Conservation (phyloP, 2,329 filamentous ascomycete species). For the Ramularia endophylla region DNA sequence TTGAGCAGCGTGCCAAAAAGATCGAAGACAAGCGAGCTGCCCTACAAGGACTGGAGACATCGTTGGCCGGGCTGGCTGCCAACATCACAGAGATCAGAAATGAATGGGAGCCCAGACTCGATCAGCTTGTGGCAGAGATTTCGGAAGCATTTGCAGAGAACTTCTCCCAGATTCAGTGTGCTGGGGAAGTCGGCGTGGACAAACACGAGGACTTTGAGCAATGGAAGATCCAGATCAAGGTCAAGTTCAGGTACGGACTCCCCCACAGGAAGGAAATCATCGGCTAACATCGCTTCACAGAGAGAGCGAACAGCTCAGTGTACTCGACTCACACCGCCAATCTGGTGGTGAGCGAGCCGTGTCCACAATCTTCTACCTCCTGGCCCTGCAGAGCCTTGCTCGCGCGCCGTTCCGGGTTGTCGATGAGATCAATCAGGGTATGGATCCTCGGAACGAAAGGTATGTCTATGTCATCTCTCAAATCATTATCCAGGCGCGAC, state of each 20-base stretch:
- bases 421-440: conserved; percentile 99
- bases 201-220: conserved; percentile 87
- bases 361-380: conserved; percentile 97
- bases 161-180: conserved; percentile 89
- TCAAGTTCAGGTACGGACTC: conserved; percentile 74
- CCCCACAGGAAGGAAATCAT: not conserved
- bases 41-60: conserved; percentile 48
- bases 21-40: conserved; percentile 57
- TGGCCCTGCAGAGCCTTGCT: conserved; percentile 91
- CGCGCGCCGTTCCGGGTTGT: conserved; percentile 96
- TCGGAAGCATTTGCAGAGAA: conserved; percentile 89
- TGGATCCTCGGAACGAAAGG: conserved; percentile 97
- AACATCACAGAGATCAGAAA: conserved; percentile 61
- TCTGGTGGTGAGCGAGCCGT: conserved; percentile 95
- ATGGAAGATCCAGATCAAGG: conserved; percentile 90
- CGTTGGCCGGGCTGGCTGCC: conserved; percentile 50
- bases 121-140: conserved; percentile 71
- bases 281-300: conserved; percentile 34
- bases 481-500: not conserved
- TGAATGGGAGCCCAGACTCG: conserved; percentile 78
- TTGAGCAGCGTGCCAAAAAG: conserved; percentile 62
- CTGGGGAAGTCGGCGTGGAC: conserved; percentile 79
- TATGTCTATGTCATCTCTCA: conserved; percentile 3
- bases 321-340: conserved; percentile 86
- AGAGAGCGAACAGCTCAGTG: conserved; percentile 73